Evolutionary conservation across 164 flowering plant species (phyloP).

Genomic region (Vitis rupestris): DNA sequence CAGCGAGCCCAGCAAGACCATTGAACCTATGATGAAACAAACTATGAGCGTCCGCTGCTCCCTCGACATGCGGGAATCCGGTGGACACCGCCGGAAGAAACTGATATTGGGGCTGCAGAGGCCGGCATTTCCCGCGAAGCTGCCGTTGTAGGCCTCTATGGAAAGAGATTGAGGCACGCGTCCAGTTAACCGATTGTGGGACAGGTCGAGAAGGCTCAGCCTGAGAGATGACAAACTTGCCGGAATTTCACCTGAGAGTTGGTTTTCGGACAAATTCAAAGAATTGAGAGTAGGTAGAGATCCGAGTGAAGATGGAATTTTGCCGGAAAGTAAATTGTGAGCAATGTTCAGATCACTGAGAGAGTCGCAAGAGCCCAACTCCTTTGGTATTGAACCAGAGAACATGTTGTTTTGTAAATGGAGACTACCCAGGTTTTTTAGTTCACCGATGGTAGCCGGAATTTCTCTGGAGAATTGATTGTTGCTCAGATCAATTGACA

Average conservation of each 20-base stretch:
- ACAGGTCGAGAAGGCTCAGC: conserved; percentile 69
- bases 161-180: conserved; percentile 53
- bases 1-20: conserved; percentile 26
- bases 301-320: conserved; percentile 59
- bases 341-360: conserved; percentile 63
- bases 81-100: conserved; percentile 41
- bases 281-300: conserved; percentile 49
- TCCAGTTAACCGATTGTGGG: conserved; percentile 58
- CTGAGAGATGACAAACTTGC: conserved; percentile 43
- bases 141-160: conserved; percentile 43
- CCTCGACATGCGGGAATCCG: conserved; percentile 28
- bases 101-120: conserved; percentile 50
- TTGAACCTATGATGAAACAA: conserved; percentile 32
- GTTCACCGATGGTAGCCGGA: conserved; percentile 49
- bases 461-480: conserved; percentile 58
- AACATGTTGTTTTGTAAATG: conserved; percentile 47
- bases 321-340: conserved; percentile 52
- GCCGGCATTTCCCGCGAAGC: conserved; percentile 62
- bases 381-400: conserved; percentile 53
- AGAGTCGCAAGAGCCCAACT: conserved; percentile 46
- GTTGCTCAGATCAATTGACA: conserved; percentile 39
- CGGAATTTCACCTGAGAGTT: conserved; percentile 67
- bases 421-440: conserved; percentile 39
- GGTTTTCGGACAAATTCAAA: conserved; percentile 61
- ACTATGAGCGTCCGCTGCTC: conserved; percentile 32